phyloP scores from a whole-genome alignment of 768 basidiomycete species.

The Cyclocybe cylindracea region DNA sequence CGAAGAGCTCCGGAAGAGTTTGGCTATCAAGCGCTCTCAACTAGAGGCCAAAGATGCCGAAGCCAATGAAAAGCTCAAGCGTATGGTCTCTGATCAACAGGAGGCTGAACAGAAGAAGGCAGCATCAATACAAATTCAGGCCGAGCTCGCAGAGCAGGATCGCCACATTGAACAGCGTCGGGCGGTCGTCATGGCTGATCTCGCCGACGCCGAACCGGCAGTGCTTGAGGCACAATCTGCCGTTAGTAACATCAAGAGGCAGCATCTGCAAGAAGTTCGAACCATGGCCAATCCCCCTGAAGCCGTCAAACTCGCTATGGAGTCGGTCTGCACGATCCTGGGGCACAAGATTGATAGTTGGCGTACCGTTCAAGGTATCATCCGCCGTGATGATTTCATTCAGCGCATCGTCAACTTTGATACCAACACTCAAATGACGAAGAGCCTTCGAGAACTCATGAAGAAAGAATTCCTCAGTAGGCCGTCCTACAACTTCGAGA shows the following conservation, averaged over 20 bases:
- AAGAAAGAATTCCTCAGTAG: conserved; percentile 90
- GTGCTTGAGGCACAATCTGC: conserved; percentile 93
- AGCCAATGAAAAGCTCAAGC: conserved; percentile 95
- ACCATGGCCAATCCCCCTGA: conserved; percentile 99
- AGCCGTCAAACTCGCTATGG: conserved; percentile 97
- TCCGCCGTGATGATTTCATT: conserved; percentile 97
- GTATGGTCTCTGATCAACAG: conserved; percentile 98
- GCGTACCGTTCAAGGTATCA: conserved; percentile 93
- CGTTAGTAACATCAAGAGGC: conserved; percentile 95
- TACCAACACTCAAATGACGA: conserved; percentile 88
- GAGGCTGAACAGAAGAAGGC: conserved; percentile 98
- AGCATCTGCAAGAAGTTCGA: conserved; percentile 95
- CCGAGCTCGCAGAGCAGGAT: conserved; percentile 90
- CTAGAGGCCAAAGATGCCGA: conserved; percentile 92
- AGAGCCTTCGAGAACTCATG: conserved; percentile 85
- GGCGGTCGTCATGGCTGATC: conserved; percentile 88
- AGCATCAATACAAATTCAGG: conserved; percentile 94
- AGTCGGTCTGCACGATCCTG: conserved; percentile 94
- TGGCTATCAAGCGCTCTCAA: conserved; percentile 91
- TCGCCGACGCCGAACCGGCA: conserved; percentile 97
- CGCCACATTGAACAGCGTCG: conserved; percentile 85
- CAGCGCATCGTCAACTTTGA: conserved; percentile 95
- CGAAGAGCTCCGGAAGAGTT: conserved; percentile 92
- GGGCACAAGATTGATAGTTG: conserved; percentile 97
- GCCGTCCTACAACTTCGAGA: conserved; percentile 93